Conservation (phyloP, 148 eudicot species). For the Gaultheria prostrata region DNA sequence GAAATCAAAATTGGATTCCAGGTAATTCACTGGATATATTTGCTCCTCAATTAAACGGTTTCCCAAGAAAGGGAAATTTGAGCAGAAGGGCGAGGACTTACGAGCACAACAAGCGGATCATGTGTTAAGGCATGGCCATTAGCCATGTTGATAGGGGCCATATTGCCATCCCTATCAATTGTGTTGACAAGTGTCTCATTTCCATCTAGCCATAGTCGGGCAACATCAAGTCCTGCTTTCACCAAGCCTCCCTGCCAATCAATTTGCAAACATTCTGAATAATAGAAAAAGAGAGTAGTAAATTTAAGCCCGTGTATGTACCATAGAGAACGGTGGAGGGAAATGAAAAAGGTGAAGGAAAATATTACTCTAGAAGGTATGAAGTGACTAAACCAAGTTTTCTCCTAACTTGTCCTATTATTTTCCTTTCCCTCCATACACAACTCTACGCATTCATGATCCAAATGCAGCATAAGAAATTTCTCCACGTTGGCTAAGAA, state of each 20-base stretch:
- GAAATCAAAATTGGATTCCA: background rate
- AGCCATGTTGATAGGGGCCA: slow-evolving; percentile 82
- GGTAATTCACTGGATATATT: background rate
- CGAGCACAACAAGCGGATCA: slow-evolving; percentile 91
- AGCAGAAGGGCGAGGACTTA: slow-evolving; percentile 32
- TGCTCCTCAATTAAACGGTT: background rate
- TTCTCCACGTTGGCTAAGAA: background rate
- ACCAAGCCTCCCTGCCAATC: slow-evolving; percentile 81
- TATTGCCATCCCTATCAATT: slow-evolving; percentile 74
- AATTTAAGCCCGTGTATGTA: background rate
- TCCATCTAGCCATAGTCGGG: slow-evolving; percentile 95
- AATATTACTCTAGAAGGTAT: background rate
- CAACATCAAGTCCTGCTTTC: slow-evolving; percentile 92
- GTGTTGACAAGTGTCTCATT: slow-evolving; percentile 91
- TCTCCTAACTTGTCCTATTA: background rate
- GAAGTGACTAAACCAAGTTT: background rate
- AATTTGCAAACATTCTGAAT: background rate
- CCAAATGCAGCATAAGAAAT: background rate
- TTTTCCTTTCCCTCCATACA: background rate
- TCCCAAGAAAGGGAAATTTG: background rate
- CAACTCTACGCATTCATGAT: background rate
- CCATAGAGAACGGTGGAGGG: background rate
- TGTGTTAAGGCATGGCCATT: slow-evolving; percentile 88
- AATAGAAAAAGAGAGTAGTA: background rate
- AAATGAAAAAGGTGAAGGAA: background rate